These are phyloP conservation scores for Hypoxylon cercidicola DNA, from an alignment of 495 filamentous ascomycete species.

Conservation along the genomic window DNA sequence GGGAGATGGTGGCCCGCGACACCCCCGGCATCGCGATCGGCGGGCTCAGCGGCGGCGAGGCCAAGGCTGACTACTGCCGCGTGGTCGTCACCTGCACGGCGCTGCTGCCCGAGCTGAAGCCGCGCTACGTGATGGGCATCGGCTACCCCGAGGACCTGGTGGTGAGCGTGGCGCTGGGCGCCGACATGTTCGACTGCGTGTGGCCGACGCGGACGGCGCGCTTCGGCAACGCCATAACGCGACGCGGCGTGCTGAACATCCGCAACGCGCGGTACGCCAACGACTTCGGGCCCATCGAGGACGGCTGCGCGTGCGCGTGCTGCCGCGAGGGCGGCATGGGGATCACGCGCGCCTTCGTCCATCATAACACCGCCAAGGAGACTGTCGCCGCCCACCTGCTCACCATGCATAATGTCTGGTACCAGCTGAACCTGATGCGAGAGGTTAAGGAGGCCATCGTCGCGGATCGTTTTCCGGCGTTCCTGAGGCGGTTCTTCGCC, in stretches of 20 bases:
- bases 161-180: constrained; percentile 89
- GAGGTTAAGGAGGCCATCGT: constrained; percentile 79
- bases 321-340: constrained; percentile 81
- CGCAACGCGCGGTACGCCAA: constrained; percentile 77
- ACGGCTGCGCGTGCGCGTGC: constrained; percentile 80
- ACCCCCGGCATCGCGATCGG: constrained; percentile 98
- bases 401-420: constrained; percentile 95
- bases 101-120: constrained; percentile 87
- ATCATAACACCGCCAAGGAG: constrained; percentile 93
- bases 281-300: constrained; percentile 86
- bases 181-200: constrained; percentile 99
- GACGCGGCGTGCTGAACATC: constrained; percentile 82
- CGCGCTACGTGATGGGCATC: constrained; percentile 98
- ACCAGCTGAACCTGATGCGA: constrained; percentile 84
- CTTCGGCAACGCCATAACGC: constrained; percentile 93
- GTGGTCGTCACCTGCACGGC: constrained; percentile 87
- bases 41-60: constrained; percentile 85
- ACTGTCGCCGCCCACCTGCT: constrained; percentile 94
- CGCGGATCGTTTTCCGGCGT: constrained; percentile 81
- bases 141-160: constrained; percentile 96
- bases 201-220: constrained; percentile 97
- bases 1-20: constrained; percentile 88
- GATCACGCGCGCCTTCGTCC: constrained; percentile 87
- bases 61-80: constrained; percentile 66
- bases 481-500: constrained; percentile 79